These are phyloP conservation scores for Fusarium austroafricanum DNA, from an alignment of 2,329 filamentous ascomycete species.

Conservation along the genomic window DNA sequence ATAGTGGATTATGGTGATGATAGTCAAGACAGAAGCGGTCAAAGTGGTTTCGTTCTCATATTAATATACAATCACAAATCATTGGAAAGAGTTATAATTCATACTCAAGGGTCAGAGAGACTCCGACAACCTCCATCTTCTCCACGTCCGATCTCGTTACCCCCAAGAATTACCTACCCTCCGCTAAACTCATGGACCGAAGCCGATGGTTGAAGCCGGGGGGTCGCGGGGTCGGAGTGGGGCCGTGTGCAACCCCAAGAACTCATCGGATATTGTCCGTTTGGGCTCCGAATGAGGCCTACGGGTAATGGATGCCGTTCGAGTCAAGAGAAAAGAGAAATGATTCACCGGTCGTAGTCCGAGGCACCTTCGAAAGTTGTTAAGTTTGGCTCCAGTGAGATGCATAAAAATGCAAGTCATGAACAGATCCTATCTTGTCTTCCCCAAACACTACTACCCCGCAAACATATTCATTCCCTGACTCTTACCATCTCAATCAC, in stretches of 20 bases:
- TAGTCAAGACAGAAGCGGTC: background rate
- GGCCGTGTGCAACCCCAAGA: background rate
- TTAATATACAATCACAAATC: slow-evolving; percentile 17
- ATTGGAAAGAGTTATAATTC: background rate
- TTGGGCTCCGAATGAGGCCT: background rate
- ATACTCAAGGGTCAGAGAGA: background rate
- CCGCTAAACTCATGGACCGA: background rate
- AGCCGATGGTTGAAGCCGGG: slow-evolving; percentile 6
- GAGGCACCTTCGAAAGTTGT: background rate
- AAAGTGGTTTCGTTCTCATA: background rate
- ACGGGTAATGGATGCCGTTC: background rate
- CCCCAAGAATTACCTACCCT: background rate
- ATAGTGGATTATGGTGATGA: background rate
- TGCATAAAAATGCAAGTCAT: slow-evolving; percentile 23
- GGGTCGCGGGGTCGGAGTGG: slow-evolving; percentile 22
- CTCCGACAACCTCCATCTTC: background rate
- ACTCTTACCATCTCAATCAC: background rate
- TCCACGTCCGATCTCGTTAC: background rate
- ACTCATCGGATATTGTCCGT: slow-evolving; percentile 10
- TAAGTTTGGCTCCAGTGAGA: accelerated
- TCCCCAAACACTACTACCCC: background rate
- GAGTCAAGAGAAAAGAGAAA: background rate
- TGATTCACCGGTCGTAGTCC: background rate
- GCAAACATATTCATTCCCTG: background rate
- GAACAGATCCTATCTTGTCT: background rate